These are phyloP conservation scores for Colletotrichum chrysophilum DNA, from an alignment of 2,329 filamentous ascomycete genomes.

Conservation along the genomic window DNA sequence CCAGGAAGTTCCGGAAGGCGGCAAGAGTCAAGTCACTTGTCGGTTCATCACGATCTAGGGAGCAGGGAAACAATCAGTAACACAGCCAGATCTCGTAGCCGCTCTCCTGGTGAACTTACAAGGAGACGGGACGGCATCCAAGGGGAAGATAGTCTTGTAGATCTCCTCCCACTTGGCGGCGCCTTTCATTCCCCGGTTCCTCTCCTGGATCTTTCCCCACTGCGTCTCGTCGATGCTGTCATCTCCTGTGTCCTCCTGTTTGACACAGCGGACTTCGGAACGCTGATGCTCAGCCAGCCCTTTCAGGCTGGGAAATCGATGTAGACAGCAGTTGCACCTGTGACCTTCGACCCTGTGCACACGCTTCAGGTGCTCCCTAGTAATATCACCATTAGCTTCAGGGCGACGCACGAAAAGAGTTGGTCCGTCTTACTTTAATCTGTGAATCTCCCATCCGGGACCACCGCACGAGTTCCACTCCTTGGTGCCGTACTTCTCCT, in stretches of 20 bases:
- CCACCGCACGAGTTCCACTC: neutral
- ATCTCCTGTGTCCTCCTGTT: neutral
- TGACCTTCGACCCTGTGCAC: neutral
- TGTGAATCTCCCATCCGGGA: neutral
- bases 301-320: fast-evolving
- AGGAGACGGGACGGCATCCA: neutral
- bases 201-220: neutral
- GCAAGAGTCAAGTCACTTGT: neutral
- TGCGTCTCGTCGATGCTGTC: neutral
- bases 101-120: neutral
- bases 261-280: neutral
- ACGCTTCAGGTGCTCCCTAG: neutral
- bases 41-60: neutral
- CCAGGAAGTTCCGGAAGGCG: neutral
- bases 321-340: neutral
- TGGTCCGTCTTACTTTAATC: neutral
- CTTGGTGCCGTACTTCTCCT: neutral
- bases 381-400: neutral
- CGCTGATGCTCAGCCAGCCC: neutral
- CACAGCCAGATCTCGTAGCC: fast-evolving
- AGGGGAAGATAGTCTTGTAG: neutral
- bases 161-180: neutral
- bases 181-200: neutral
- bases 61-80: neutral
- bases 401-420: no score